Conservation (phyloP, 208 protist species). For the Leishmania braziliensis region DNA sequence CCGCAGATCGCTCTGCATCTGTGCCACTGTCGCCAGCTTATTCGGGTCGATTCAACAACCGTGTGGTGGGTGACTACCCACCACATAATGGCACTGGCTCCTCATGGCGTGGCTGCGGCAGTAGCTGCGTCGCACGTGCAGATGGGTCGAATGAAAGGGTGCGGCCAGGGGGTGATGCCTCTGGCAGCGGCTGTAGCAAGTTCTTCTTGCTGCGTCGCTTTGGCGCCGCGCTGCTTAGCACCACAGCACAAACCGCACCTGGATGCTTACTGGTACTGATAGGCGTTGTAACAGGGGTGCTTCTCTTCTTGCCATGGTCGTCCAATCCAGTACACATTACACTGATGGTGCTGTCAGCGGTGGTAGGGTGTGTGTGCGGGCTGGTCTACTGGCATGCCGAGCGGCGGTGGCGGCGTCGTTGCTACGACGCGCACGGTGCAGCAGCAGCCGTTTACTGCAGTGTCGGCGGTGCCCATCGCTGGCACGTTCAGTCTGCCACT, state of each 20-base stretch:
- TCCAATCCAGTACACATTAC: conserved; percentile 61
- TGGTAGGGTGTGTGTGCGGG: conserved; percentile 47
- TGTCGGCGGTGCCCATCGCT: background rate
- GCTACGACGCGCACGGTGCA: background rate
- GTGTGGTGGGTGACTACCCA: background rate
- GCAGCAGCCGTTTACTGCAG: background rate
- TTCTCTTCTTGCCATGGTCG: conserved; percentile 82
- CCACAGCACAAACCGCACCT: conserved; percentile 16
- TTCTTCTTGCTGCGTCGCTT: conserved; percentile 1
- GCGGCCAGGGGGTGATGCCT: background rate
- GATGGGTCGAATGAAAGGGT: background rate
- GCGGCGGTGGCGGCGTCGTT: background rate
- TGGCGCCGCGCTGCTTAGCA: conserved; percentile 18
- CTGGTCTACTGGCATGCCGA: conserved; percentile 39
- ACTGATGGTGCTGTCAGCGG: conserved; percentile 54
- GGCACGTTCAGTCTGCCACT: background rate
- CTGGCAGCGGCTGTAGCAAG: conserved; percentile 12
- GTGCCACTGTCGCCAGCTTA: background rate
- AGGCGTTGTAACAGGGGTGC: conserved; percentile 53
- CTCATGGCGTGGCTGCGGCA: background rate
- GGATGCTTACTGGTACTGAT: conserved; percentile 29
- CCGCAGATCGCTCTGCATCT: background rate
- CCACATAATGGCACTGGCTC: background rate
- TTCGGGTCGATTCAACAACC: background rate
- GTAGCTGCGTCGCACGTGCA: background rate